Evolutionary conservation across 345 rosid genomes (phyloP), one percentile per base, ranked within the genome.

Genomic region (Jatropha curcas): DNA sequence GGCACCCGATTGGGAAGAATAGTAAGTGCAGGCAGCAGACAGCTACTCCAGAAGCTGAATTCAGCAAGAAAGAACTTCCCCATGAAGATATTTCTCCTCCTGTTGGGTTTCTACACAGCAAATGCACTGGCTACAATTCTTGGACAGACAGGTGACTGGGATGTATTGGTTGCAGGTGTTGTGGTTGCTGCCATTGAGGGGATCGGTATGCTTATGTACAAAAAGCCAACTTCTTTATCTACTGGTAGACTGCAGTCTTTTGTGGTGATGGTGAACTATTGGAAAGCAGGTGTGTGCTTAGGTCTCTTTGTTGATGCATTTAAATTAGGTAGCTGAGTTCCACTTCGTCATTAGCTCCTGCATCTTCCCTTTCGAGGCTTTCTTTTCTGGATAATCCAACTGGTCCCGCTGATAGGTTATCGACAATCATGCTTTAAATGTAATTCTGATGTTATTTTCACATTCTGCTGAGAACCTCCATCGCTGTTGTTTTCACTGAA

Each of bases 251-350:
- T 92, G 58, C 87, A 87, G 80, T 86, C 91, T 24, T 88, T 92
- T 80, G 91, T 94, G 74, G 87, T 78, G 22, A 80, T 94, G 89
- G 71, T 92, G 85, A 94, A 94, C 77, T 92, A 87, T 71, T 92
- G 97, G 99, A 95, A 92, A 87, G 98, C 99, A 3, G 98, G 98
- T 61, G 90, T 92, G 68, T 90, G 97, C 83, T 83, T 95, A 77
- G 98, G 99, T 55, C 98, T 92, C 75, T 92, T 92, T 74, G 98
- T 95, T n/a, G 98, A 95, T 80, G 99, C 99, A 72, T 95, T 95
- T 71, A 95, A 95, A 68, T 75, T 95, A 60, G 96, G 99, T 52
- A 95, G 99, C 77, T 95, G 59, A 71, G 65, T 20, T 16, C 61
- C 48, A 51, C 22, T 19, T 39, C 39, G 13, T 25, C 37, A 50